Evolutionary conservation across 2,329 filamentous ascomycete genomes (phyloP).

Genomic region (Fusarium sp.): DNA sequence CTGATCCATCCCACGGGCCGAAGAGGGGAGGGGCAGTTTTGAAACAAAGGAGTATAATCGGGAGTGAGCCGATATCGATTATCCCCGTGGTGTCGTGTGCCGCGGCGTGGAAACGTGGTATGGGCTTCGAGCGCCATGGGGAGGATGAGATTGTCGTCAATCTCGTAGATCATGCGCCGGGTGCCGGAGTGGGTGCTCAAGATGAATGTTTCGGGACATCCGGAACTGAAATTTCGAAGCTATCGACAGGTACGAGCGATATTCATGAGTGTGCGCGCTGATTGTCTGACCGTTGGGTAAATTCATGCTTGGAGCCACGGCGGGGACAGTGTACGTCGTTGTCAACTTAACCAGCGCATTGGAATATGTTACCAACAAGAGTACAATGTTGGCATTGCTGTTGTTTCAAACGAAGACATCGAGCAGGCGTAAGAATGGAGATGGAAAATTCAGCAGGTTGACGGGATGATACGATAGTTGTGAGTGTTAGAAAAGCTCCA

Average conservation of each 20-base stretch:
- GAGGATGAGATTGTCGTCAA: conserved; percentile 1
- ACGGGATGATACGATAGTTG: not conserved
- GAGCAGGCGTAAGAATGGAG: not conserved
- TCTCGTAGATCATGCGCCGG: not conserved
- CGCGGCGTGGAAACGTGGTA: not conserved
- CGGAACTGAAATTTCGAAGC: not conserved
- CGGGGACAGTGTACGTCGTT: not conserved
- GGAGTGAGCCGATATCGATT: not conserved
- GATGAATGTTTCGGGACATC: not conserved
- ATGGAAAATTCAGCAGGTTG: not conserved
- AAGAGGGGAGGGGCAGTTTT: conserved; percentile 5
- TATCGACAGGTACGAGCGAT: not conserved
- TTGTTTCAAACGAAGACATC: not conserved
- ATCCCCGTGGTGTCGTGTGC: not conserved
- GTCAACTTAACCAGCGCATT: not conserved
- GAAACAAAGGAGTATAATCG: conserved; percentile 17
- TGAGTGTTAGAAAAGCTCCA: too few relatives aligned
- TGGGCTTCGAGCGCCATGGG: not conserved
- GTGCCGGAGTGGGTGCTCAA: not conserved
- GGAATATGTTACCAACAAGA: not conserved
- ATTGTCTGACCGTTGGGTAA: not conserved
- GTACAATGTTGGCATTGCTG: not conserved
- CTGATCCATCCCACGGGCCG: conserved; percentile 4
- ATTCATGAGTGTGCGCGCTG: not conserved
- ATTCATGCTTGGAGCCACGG: not conserved